Evolutionary conservation across 305 asterid genomes (phyloP), one percentile per base, ranked within the genome.

Genomic region (Fraxinus albicans): DNA sequence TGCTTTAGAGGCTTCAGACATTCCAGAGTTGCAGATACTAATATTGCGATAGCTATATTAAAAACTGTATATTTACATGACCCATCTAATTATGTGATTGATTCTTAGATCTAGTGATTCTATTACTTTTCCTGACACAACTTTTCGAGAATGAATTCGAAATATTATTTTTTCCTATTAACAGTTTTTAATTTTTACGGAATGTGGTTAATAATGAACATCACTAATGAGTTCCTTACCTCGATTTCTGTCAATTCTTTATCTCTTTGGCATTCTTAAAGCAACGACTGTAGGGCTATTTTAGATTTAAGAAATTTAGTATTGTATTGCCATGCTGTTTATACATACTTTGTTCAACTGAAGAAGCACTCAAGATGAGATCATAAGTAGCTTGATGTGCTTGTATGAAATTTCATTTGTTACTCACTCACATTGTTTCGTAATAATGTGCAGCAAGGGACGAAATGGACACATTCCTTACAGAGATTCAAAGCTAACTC

Each of bases 401-500:
- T 17, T 31, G 25, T 33, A 31, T 72, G 76, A 72, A 31, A 25
- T 34, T 72, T 34, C 12, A 33, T 31, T 33, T 33, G 23, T 72
- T 15, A 72, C 73, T 78, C 55, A 78, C 65, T 10, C 55, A 19
- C n/a, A 8, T 38, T 81, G 42, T 84, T 79, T 80, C 31, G 47
- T 83, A 73, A 74, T 81, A 70, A 10, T 78, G 53, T 60, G 47
- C 94, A 96, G 99, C 95, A 93, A 96, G 87, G 94, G 95, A 7
- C 87, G 95, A 86, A 89, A 88, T 29, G 97, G 97, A 7, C 99
- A 96, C 87, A 82, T 96, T 84, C 99, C 99, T 6, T 96, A 88
- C 88, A 87, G 99, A 85, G 99, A 96, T 85, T 96, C 99, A 2
- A 96, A 96, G 95, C 91, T 96, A 69, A 96, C 99, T 19, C 92